Evolutionary conservation across 306 rosid genomes (phyloP).

Genomic region (Cajanus cajan): DNA sequence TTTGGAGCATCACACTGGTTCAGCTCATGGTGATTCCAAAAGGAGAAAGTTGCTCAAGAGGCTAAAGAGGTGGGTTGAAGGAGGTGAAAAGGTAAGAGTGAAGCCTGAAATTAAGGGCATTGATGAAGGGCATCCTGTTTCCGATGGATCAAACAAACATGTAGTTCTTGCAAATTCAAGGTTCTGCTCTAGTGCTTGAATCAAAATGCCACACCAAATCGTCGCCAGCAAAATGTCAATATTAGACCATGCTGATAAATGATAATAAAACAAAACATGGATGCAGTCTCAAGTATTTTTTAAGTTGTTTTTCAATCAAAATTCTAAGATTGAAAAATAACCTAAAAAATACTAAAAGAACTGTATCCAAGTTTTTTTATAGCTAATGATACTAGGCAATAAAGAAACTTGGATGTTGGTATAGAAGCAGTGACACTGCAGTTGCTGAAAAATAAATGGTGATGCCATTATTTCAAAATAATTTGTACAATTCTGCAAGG

Average conservation of each 20-base stretch:
- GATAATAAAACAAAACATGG: neutral
- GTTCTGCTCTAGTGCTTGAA: constrained; percentile 55
- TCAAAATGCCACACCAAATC: neutral
- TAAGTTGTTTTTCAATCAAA: neutral
- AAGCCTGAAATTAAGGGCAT: constrained; percentile 40
- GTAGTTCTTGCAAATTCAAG: constrained; percentile 32
- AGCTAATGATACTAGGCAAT: neutral
- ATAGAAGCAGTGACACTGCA: neutral
- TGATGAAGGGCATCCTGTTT: constrained; percentile 26
- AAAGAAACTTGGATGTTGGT: constrained; percentile 8
- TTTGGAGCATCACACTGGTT: constrained; percentile 35
- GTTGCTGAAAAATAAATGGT: neutral
- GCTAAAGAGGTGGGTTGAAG: constrained; percentile 61
- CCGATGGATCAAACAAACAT: constrained; percentile 36
- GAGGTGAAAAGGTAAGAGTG: constrained; percentile 50
- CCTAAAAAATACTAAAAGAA: neutral
- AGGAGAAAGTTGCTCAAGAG: constrained; percentile 48
- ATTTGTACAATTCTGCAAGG: neutral
- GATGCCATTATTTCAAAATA: constrained; percentile 2
- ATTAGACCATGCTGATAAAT: too few relatives aligned
- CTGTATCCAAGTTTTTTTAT: neutral
- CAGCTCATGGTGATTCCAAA: constrained; percentile 27
- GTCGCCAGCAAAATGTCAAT: neutral
- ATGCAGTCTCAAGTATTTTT: neutral
- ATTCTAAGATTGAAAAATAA: neutral